Percentiles rank a stretch among this genome's conserved stretches.
Conservation (phyloP, 345 rosid species). For the Tarenaya hassleriana region DNA sequence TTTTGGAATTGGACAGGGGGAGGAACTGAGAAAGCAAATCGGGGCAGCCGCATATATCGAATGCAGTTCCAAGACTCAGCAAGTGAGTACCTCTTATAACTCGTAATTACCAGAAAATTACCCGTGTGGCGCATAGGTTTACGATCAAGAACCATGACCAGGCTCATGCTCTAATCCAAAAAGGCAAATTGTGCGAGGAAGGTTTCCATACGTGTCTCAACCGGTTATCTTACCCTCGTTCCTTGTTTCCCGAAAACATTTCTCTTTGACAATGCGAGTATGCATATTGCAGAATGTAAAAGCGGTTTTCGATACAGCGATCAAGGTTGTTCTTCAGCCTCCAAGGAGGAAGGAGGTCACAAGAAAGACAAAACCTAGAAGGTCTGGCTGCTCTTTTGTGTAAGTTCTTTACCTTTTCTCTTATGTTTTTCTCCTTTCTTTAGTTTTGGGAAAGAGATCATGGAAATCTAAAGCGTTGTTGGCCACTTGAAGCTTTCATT, state of each 20-base stretch:
- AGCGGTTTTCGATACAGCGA: slow-evolving; percentile 86
- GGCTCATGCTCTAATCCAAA: no score
- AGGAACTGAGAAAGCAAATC: slow-evolving; percentile 86
- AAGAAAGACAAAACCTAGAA: slow-evolving; percentile 51
- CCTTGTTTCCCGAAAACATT: neutral
- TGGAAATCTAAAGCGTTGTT: no score
- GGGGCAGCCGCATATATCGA: slow-evolving; percentile 97
- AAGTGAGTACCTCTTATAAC: slow-evolving; percentile 35
- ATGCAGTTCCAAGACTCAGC: slow-evolving; percentile 98
- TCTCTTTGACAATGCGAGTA: neutral
- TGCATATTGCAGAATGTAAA: slow-evolving; percentile 67
- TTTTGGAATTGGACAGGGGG: slow-evolving; percentile 48
- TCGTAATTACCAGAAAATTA: no score
- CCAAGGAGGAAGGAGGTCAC: slow-evolving; percentile 75
- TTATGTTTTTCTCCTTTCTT: neutral
- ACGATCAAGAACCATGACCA: no score
- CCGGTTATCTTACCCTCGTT: no score
- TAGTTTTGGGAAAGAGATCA: neutral
- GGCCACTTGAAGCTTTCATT: no score
- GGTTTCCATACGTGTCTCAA: no score
- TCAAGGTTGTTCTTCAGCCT: slow-evolving; percentile 96
- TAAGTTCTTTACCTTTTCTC: slow-evolving; percentile 37
- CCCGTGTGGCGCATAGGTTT: no score
- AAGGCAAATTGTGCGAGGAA: no score
- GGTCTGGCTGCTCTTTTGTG: slow-evolving; percentile 71